Percentiles rank a stretch among this genome's conserved stretches.
Evolutionary conservation across 345 rosid species (phyloP).

Genomic region (Chamaenerion angustifolium): DNA sequence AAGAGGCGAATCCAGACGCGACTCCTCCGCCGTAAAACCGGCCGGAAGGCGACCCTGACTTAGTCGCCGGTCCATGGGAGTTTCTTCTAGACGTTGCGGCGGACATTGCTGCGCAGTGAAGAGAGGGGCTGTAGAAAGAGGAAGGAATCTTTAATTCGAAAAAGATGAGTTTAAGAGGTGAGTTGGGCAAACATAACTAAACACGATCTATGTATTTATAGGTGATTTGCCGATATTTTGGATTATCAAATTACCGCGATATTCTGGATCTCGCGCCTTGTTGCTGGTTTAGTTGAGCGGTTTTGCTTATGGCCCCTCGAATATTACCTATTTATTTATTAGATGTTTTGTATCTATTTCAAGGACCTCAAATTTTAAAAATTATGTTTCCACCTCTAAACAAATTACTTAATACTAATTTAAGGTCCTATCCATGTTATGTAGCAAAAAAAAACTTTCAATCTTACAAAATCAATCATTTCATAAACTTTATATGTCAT

Average conservation of each 20-base stretch:
- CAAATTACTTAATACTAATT: no score
- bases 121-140: slow-evolving; percentile 2
- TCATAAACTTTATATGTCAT: no score
- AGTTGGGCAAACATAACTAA: slow-evolving; percentile 37
- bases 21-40: slow-evolving; percentile 23
- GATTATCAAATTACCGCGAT: slow-evolving; percentile 5
- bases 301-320: not conserved
- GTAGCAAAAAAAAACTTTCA: no score
- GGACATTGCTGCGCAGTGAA: slow-evolving; percentile 26
- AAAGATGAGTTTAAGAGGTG: slow-evolving; percentile 15
- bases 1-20: slow-evolving; percentile 37
- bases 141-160: not conserved
- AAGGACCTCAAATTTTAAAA: not conserved
- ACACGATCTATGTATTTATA: slow-evolving; percentile 39
- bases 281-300: slow-evolving; percentile 1
- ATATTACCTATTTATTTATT: slow-evolving; percentile 1
- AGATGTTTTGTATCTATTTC: not conserved
- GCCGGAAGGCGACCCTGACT: slow-evolving; percentile 32
- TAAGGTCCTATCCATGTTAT: no score
- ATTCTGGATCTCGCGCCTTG: slow-evolving; percentile 1
- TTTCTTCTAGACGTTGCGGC: slow-evolving; percentile 25
- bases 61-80: slow-evolving; percentile 17
- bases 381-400: no score
- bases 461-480: no score
- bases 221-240: not conserved